Conservation (phyloP, 441 rosid genomes). For the Sinapis alba region DNA sequence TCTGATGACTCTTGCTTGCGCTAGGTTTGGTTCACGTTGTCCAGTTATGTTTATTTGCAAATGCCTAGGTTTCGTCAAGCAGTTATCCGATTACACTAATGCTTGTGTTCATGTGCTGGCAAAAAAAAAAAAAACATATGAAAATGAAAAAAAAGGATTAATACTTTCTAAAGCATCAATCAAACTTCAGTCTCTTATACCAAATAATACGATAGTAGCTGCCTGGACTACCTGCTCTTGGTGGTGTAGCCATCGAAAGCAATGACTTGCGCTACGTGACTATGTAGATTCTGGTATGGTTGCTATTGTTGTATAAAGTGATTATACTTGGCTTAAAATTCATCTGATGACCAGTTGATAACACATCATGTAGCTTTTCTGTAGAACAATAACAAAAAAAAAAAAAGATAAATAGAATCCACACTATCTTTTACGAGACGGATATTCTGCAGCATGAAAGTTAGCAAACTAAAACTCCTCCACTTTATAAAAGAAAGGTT, state of each 20-base stretch:
- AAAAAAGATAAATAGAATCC: too few relatives aligned
- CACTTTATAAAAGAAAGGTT: not conserved
- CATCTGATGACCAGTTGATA: too few relatives aligned
- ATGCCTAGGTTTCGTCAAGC: not conserved
- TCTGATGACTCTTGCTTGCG: not conserved
- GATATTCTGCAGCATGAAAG: not conserved
- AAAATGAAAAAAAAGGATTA: too few relatives aligned
- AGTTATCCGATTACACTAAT: too few relatives aligned
- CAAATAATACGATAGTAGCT: not conserved
- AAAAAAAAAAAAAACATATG: too few relatives aligned
- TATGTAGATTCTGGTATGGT: not conserved
- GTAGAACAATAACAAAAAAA: not conserved
- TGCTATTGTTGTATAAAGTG: too few relatives aligned
- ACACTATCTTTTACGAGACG: not conserved
- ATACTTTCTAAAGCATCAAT: not conserved
- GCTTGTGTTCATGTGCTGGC: too few relatives aligned
- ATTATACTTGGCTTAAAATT: too few relatives aligned
- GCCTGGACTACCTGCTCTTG: not conserved
- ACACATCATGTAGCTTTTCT: not conserved
- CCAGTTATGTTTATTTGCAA: not conserved
- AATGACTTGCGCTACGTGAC: too few relatives aligned
- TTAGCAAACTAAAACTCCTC: not conserved
- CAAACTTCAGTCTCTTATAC: not conserved
- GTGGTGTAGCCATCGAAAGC: not conserved
- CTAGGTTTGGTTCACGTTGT: too few relatives aligned